Evolutionary conservation across 129 eudicot species (phyloP), one percentile per base, ranked within the genome.

Genomic region (Flaveria brownii): DNA sequence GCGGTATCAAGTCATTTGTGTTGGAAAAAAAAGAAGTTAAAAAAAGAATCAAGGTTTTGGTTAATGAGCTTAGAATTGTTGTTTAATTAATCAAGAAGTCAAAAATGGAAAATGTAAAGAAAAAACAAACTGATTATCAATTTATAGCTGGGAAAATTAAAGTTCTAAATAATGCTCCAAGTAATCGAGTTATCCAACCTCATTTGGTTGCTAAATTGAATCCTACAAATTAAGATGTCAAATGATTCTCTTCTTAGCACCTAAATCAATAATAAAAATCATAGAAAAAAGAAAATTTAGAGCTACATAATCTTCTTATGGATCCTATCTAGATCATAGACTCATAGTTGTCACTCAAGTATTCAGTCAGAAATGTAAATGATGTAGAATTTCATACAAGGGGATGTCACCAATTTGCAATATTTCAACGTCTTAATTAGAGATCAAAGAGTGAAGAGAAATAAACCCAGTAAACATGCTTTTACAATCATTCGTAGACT

Each of bases 241-340:
- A 33, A 3, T 33, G 39, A 33, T 33, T 33, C 39, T 33, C 39
- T 4, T 33, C 39, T 33, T 33, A 33, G 6, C 39, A 33, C 7
- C 6, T 4, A 33, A 6, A 33, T 33, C 7, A 5, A 33, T 33
- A 33, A 33, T 33, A 3, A 5, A 4, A 33, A 33, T 33, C 39
- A 33, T 33, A 3, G 6, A 5, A 33, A 33, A 33, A 33, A 28
- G 91, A 86, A 89, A 89, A 75, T 69, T 86, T 42, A 91, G 87
- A 91, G 87, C 68, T 85, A 93, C 83, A 94, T 71, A 23, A 91
- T 84, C 68, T 94, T 94, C 66, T 94, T 97, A 60, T 94, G 92
- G 62, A 94, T 85, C 70, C 99, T 97, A 68, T 94, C 96, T 18
- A 91, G 83, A 81, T 94, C 99, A 80, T 25, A 25, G 26, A 25